Conservation (phyloP, 306 rosid species). For the Dryas drummondii region DNA sequence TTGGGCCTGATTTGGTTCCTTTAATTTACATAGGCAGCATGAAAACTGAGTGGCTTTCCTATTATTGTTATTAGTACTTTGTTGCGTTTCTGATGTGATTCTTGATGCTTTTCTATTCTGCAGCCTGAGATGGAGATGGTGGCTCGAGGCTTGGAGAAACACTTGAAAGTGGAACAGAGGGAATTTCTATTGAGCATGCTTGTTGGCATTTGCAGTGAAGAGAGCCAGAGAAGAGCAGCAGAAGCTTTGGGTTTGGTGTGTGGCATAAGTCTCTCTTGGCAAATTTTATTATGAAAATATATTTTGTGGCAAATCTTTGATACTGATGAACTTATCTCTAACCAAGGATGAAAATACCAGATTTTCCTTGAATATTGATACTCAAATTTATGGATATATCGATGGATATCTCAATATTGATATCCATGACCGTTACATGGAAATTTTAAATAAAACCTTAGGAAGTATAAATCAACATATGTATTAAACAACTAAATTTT, state of each 20-base stretch:
- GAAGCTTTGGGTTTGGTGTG: slow-evolving; percentile 91
- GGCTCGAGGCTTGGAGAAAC: slow-evolving; percentile 71
- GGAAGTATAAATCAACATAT: too few relatives aligned
- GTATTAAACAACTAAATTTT: too few relatives aligned
- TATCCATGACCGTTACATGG: too few relatives aligned
- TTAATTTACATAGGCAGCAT: background rate
- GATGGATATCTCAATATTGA: too few relatives aligned
- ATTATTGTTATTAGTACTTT: background rate
- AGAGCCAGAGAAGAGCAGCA: slow-evolving; percentile 54
- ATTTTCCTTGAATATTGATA: too few relatives aligned
- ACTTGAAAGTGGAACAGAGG: slow-evolving; percentile 73
- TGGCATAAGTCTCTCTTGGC: background rate
- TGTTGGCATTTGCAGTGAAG: slow-evolving; percentile 59
- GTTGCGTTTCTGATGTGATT: slow-evolving; percentile 7
- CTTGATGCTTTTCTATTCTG: slow-evolving; percentile 11
- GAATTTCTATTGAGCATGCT: slow-evolving; percentile 66
- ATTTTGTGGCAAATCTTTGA: background rate
- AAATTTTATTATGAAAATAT: background rate
- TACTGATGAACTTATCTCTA: background rate
- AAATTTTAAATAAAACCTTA: too few relatives aligned
- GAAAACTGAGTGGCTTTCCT: background rate
- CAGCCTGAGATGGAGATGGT: slow-evolving; percentile 99
- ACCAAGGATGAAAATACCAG: too few relatives aligned
- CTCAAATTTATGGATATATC: too few relatives aligned
- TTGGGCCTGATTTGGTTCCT: background rate